These are phyloP conservation scores for Eragrostis curvula DNA, from an alignment of 176 grass and related monocot genomes.

Conservation along the genomic window DNA sequence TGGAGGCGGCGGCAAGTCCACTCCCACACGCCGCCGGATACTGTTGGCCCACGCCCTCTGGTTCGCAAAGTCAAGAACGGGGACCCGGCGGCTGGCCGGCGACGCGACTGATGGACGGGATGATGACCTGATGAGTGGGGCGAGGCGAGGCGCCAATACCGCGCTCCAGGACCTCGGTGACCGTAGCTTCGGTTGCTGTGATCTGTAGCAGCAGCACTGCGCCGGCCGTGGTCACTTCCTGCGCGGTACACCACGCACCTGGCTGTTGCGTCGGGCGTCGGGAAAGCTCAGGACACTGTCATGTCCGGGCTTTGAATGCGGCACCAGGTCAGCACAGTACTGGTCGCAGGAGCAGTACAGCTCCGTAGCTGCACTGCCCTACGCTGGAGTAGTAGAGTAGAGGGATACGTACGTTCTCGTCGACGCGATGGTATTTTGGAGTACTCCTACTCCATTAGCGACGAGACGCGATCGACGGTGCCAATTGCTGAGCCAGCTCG, in stretches of 20 bases:
- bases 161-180: background rate
- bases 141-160: no score
- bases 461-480: no score
- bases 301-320: background rate
- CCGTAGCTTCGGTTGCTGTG: background rate
- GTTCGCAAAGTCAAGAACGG: no score
- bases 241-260: no score
- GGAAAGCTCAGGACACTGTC: conserved; percentile 7
- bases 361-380: no score
- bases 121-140: background rate
- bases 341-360: no score
- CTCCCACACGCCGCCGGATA: background rate
- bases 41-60: background rate
- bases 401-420: no score
- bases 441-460: no score
- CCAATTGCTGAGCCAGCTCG: no score
- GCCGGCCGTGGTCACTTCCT: conserved; percentile 5
- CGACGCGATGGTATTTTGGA: no score
- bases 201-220: background rate
- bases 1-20: no score
- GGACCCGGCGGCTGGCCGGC: background rate
- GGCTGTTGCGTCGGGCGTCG: background rate
- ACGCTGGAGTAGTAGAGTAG: no score
- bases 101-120: background rate
- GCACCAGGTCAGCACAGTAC: background rate